Percentiles rank a stretch among this genome's conserved stretches.
These are phyloP conservation scores for Talaromyces atroroseus DNA, from an alignment of 2,329 filamentous ascomycete genomes.

Conservation along the genomic window DNA sequence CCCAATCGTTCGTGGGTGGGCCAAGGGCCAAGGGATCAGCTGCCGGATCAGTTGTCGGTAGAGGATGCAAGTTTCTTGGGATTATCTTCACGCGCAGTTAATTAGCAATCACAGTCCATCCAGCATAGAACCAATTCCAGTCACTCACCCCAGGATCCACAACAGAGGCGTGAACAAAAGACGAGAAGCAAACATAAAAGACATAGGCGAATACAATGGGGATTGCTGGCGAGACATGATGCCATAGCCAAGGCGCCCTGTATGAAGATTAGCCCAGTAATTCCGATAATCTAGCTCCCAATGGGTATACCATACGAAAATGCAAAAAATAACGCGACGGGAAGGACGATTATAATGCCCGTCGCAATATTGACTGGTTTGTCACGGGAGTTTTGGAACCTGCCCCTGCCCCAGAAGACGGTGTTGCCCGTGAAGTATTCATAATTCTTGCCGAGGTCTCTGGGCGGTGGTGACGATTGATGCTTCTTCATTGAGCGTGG, in stretches of 20 bases:
- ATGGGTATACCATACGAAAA: constrained; percentile 56
- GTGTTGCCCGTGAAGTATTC: constrained; percentile 95
- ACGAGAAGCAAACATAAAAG: constrained; percentile 86
- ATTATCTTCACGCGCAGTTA: constrained; percentile 60
- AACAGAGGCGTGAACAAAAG: constrained; percentile 86
- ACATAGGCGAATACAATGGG: constrained; percentile 87
- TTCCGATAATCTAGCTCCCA: background rate
- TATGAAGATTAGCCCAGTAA: constrained; percentile 12
- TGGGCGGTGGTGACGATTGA: constrained; percentile 24
- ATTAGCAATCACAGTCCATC: constrained; percentile 6
- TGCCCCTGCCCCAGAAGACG: constrained; percentile 77
- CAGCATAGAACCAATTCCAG: background rate
- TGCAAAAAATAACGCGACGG: constrained; percentile 74
- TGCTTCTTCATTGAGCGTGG: constrained; percentile 54
- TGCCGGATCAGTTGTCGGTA: constrained; percentile 68
- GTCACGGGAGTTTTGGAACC: constrained; percentile 81
- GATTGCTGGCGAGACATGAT: constrained; percentile 78
- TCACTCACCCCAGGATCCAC: constrained; percentile 83
- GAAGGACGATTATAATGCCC: constrained; percentile 71
- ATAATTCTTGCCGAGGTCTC: constrained; percentile 64
- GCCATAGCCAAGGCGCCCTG: constrained; percentile 75
- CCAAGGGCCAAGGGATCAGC: constrained; percentile 77
- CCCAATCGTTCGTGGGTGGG: constrained; percentile 89
- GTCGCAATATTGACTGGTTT: constrained; percentile 86
- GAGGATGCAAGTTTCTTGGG: constrained; percentile 83